A percentile compares a stretch with the other conserved stretches of the same genome.
phyloP scores from a whole-genome alignment of 1,284 basidiomycete genomes.

The Sporisorium scitamineum region DNA sequence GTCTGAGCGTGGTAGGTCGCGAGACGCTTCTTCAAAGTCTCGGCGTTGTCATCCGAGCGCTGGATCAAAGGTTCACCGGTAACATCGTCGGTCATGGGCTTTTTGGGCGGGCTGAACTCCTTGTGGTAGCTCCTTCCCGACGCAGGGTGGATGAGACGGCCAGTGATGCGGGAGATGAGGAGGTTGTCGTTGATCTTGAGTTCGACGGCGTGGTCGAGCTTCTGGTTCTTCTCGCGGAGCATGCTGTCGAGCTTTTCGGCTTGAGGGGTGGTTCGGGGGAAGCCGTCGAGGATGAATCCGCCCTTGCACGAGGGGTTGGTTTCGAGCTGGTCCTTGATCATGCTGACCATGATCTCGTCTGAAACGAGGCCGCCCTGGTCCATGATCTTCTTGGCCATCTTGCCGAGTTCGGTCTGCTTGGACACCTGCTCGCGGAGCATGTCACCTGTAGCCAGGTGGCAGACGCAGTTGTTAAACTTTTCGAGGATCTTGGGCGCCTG shows the following conservation, averaged over 20 bases:
- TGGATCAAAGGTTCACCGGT: conserved; percentile 90
- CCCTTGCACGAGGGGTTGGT: conserved; percentile 92
- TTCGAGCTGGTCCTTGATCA: conserved; percentile 96
- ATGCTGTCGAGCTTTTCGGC: conserved; percentile 95
- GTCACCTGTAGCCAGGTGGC: conserved; percentile 97
- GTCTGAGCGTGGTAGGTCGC: conserved; percentile 90
- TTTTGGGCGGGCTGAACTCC: conserved; percentile 96
- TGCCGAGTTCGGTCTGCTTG: conserved; percentile 86
- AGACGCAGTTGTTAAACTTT: conserved; percentile 84
- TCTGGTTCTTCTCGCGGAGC: conserved; percentile 82
- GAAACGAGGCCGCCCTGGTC: conserved; percentile 86
- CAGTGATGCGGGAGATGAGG: conserved; percentile 96
- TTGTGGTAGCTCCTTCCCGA: conserved; percentile 93
- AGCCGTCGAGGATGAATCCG: conserved; percentile 97
- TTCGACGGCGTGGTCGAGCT: conserved; percentile 88
- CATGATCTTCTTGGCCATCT: conserved; percentile 97
- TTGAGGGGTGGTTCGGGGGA: conserved; percentile 97
- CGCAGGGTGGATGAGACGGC: conserved; percentile 89
- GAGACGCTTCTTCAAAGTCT: conserved; percentile 90
- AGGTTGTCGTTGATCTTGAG: conserved; percentile 93
- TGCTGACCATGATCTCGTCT: conserved; percentile 96
- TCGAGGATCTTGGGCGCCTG: conserved; percentile 94
- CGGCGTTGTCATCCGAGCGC: conserved; percentile 73
- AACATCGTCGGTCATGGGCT: conserved; percentile 89
- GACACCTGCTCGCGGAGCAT: conserved; percentile 96